These are phyloP conservation scores for Zoysia pacifica DNA, from an alignment of 176 grass and related monocot species.

Conservation along the genomic window DNA sequence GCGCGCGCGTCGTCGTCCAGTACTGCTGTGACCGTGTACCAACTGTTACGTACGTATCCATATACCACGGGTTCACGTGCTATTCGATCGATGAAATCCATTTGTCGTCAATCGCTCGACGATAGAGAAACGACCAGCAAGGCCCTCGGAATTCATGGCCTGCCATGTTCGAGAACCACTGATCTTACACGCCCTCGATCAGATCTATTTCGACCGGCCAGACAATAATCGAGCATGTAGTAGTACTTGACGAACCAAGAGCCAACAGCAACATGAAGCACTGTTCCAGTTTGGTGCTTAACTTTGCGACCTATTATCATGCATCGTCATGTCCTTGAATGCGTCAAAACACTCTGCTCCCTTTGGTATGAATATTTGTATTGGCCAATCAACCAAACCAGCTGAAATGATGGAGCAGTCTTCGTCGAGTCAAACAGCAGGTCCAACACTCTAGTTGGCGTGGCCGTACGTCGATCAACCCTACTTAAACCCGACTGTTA, in stretches of 20 bases:
- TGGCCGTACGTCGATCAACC: background rate
- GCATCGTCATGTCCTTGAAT: background rate
- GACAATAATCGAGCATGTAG: background rate
- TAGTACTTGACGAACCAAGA: background rate
- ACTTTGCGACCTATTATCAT: slow-evolving; percentile 5
- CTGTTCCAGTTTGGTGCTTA: slow-evolving; percentile 3
- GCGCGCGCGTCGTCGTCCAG: background rate
- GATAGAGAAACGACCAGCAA: background rate
- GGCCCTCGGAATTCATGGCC: background rate
- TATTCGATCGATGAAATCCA: background rate
- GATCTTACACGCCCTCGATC: background rate
- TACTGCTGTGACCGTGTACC: background rate
- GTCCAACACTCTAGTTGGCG: background rate
- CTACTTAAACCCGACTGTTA: slow-evolving; percentile 1
- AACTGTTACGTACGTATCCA: background rate
- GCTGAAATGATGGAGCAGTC: background rate
- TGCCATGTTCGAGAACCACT: background rate
- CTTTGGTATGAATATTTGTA: too few species aligned
- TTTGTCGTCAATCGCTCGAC: background rate
- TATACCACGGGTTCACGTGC: background rate
- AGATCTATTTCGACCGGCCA: background rate
- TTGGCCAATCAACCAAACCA: background rate
- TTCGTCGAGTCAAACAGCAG: background rate
- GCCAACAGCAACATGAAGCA: background rate
- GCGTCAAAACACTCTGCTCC: slow-evolving; percentile 15